Conservation (phyloP, 192 early-diverging fungal species). For the Mycoemilia scoparia region DNA sequence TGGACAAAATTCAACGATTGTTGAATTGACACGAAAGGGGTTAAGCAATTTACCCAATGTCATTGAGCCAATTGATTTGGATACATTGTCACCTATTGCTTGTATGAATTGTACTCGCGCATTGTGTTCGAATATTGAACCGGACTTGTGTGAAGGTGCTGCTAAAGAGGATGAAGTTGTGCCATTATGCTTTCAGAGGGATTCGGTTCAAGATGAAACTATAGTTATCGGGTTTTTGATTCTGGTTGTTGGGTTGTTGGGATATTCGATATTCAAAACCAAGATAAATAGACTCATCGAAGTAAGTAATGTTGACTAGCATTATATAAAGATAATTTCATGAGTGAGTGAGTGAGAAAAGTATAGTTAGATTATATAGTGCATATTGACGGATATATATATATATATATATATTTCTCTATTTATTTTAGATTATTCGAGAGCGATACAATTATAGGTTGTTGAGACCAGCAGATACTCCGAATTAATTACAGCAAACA, state of each 20-base stretch:
- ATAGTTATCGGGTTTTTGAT: conserved; percentile 21
- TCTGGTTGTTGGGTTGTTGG: conserved; percentile 18
- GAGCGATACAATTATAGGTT: no score
- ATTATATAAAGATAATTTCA: no score
- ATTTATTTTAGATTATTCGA: no score
- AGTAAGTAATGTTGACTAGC: no score
- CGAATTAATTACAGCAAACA: no score
- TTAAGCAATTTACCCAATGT: conserved; percentile 23
- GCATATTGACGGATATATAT: no score
- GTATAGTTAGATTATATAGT: no score
- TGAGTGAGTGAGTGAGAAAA: no score
- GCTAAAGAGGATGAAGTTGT: conserved; percentile 26
- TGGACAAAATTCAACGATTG: conserved; percentile 26
- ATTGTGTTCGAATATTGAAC: conserved; percentile 22
- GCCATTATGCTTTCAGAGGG: conserved; percentile 28
- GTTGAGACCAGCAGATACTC: no score
- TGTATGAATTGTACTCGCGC: conserved; percentile 31
- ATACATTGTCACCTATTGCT: conserved; percentile 23
- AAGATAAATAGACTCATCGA: no score
- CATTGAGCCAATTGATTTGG: conserved; percentile 22
- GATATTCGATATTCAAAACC: no score
- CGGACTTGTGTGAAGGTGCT: conserved; percentile 26
- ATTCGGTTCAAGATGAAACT: conserved; percentile 27
- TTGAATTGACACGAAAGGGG: conserved; percentile 22
- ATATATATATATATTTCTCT: no score